These are phyloP conservation scores for Heterobasidion irregulare DNA, from an alignment of 1,284 basidiomycete genomes.

Conservation along the genomic window DNA sequence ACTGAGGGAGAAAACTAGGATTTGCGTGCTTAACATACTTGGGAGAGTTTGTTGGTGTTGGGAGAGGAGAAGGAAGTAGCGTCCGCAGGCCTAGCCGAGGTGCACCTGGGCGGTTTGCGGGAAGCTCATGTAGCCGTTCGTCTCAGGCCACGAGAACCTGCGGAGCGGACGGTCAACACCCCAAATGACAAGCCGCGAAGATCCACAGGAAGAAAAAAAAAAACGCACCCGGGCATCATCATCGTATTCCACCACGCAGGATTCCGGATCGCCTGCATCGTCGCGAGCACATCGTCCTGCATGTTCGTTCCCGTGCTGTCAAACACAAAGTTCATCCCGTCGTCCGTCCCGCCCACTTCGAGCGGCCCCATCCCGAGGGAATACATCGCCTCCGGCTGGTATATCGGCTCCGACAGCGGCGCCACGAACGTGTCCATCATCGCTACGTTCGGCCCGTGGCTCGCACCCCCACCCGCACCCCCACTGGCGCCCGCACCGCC, in stretches of 20 bases:
- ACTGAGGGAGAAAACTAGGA: too few species aligned
- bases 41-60: too few species aligned
- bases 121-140: background rate
- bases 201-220: background rate
- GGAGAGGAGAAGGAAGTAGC: background rate
- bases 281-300: constrained; percentile 49
- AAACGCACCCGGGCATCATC: constrained; percentile 73
- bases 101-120: background rate
- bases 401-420: constrained; percentile 4
- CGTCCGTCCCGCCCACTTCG: background rate
- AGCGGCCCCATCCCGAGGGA: constrained; percentile 3
- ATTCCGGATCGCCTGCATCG: constrained; percentile 65
- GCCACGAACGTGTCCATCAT: background rate
- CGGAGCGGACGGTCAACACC: background rate
- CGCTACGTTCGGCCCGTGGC: background rate
- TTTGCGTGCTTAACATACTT: too few species aligned
- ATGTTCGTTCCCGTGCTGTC: constrained; percentile 2
- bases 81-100: background rate
- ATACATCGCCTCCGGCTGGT: constrained; percentile 1
- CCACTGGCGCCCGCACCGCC: background rate
- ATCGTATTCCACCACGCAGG: constrained; percentile 67
- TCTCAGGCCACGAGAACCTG: constrained; percentile 12
- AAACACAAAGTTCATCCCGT: constrained; percentile 10
- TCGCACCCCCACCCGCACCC: too few species aligned
- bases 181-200: background rate